Evolutionary conservation across 768 basidiomycete species (phyloP), one percentile per base, ranked within the genome.

Genomic region (Collybia mongolica): DNA sequence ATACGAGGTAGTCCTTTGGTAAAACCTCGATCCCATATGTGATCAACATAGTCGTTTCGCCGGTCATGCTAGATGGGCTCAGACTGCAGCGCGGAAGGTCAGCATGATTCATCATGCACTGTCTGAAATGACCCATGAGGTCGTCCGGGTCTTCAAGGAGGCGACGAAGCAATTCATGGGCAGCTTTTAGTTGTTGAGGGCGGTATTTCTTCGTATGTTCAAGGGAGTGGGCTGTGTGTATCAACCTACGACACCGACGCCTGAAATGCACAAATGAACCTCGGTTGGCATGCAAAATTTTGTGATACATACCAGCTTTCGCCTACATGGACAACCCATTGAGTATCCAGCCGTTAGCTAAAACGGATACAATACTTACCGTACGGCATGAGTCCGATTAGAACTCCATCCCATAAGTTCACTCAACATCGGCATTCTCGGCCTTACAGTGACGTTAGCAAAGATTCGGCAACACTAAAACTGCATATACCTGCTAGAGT

Each of bases 21-120:
- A 41, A 48, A 7, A 61, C 45, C 6, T 64, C 46, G 35, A 62
- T 51, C 7, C 63, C 63, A 41, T 64, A 60, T 24, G 64, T 45
- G 23, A 56, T 39, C 7, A 51, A 40, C 35, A 65, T 44, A 7
- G 60, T 40, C 18, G 39, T 49, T 22, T 51, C 38, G 17, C 62
- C 63, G 3, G 63, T 57, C 48, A 65, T 52, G 22, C 63, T 67
- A 24, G 24, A 7, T 32, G 44, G 9, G 7, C 7, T 23, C 41
- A 35, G 1, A 14, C 3, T 14, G 36, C 17, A 6, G 5, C 11
- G 3, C 11, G 17, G 18, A 8, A 35, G 5, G 19, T n/a, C n/a
- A n/a, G 40, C 2, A 14, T 20, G 22, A 5, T 14, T 9, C n/a
- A 7, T 11, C 2, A 51, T 55, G n/a, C 41, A 63, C 63, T 61